Conservation (phyloP, 768 basidiomycete species). For the Pleurotus salmoneostramineus region DNA sequence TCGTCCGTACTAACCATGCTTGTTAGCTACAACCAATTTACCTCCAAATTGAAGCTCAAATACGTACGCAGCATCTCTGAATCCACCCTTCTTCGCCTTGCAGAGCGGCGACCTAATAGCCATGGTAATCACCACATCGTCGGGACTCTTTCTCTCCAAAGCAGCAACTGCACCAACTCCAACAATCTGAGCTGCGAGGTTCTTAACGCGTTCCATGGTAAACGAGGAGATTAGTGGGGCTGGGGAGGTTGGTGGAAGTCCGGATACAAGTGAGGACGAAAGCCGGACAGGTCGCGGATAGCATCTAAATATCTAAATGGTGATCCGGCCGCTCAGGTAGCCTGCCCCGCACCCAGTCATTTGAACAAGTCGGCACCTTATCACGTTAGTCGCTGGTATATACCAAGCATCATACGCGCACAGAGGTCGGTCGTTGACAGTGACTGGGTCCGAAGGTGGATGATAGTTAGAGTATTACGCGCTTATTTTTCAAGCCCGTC, state of each 20-base stretch:
- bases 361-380: neutral
- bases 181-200: constrained; percentile 58
- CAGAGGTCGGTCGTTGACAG: neutral
- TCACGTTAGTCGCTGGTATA: too few species aligned
- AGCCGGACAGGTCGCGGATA: neutral
- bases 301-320: neutral
- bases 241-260: neutral
- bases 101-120: constrained; percentile 75
- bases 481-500: too few species aligned
- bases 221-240: neutral
- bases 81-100: constrained; percentile 73
- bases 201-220: constrained; percentile 61
- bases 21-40: constrained; percentile 11
- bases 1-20: constrained; percentile 59
- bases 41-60: neutral
- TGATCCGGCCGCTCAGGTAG: neutral
- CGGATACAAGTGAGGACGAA: neutral
- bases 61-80: constrained; percentile 63
- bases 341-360: neutral
- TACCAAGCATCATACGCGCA: neutral
- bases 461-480: too few species aligned
- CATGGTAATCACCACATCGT: constrained; percentile 83
- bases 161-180: constrained; percentile 37
- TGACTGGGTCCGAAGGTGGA: too few species aligned
- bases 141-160: constrained; percentile 54